Base-by-base conservation (phyloP, 2,329 filamentous ascomycete species). In the Lachnum nothofagi region DNA sequence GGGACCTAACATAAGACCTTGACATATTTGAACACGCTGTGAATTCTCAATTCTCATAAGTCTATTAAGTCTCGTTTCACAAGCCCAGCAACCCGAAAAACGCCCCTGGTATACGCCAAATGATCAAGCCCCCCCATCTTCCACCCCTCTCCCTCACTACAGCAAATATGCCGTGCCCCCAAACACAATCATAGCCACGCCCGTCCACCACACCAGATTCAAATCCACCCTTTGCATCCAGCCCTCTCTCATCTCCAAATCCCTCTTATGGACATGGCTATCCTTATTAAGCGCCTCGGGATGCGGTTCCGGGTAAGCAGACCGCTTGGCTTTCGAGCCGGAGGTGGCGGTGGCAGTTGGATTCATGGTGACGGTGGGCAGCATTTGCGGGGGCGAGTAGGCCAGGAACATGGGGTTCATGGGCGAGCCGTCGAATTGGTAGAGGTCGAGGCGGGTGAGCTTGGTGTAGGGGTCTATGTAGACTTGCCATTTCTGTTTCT, bases 331-430 rank as follows among this genome's bases (percentile, higher is more conserved):
- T 44, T 67, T 72, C 10, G 65, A 57, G 35, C 64, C 72, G 4
- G 64, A 57, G 25, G 63, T 68, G 4, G 65, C 56, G 3, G 66
- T 63, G 3, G 69, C 65, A 17, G 60, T 63, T 1, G 82, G 79
- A 60, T 86, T 82, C 51, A 88, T 70, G 0, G 81, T 85, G 9
- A 73, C 72, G 3, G 83, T 86, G 2, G 84, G 83, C 5, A 87
- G 76, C 82, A 88, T 88, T 60, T 82, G 69, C 0, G 84, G 83
- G 4, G 82, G 78, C 10, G 67, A 73, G 62, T 76, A 80, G 54
- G 75, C 77, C 39, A 85, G 73, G 65, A 84, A 88, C 72, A 88
- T 74, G 9, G 84, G 83, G 56, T 83, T 77, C 68, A 86, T 69
- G 9, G 81, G 82, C 1, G 79, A 68, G 49, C 83, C 84, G 62